Evolutionary conservation across 805 yeast genomes (phyloP), one percentile per base, ranked within the genome.

Genomic region (Gaillardinia entomophila): DNA sequence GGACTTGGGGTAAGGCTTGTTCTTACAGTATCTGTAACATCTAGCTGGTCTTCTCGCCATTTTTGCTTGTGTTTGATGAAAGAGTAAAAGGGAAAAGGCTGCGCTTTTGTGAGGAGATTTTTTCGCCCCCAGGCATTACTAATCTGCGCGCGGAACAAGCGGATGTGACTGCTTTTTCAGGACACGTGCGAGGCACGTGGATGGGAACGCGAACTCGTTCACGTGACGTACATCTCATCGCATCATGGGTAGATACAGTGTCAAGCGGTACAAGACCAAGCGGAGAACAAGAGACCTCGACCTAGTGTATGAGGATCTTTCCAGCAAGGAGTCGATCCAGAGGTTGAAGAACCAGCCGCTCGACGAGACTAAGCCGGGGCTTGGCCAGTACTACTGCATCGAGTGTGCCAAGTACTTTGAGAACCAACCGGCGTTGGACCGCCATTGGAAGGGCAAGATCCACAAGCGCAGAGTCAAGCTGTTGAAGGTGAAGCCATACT

Each of bases 31-130:
- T 80, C 98, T 88, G 96, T 92, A 92, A 81, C 98, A 92, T 83
- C 97, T 87, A 82, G 98, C 98, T 75, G 98, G 98, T 84, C 97
- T 90, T 79, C 97, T 88, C 73, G 97, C 97, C 97, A 90, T 90
- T 70, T 82, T 85, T 79, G 69, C 66, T 58, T 40, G 29, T 22
- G 31, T 7, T 18, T 35, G 60, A 26, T 26, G 16, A 5, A 26
- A 15, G 28, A 13, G 6, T 5, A 14, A 26, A 26, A 26, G n/a
- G 13, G n/a, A 10, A 19, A n/a, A n/a, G n/a, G n/a, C n/a, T n/a
- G n/a, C n/a, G n/a, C n/a, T n/a, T n/a, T n/a, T n/a, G n/a, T n/a
- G n/a, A n/a, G n/a, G n/a, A n/a, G n/a, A n/a, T n/a, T n/a, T n/a
- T n/a, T n/a, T n/a, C n/a, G n/a, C n/a, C n/a, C n/a, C n/a, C n/a